phyloP scores from a whole-genome alignment of 2,329 filamentous ascomycete genomes.

The Fusarium tjaetaba region DNA sequence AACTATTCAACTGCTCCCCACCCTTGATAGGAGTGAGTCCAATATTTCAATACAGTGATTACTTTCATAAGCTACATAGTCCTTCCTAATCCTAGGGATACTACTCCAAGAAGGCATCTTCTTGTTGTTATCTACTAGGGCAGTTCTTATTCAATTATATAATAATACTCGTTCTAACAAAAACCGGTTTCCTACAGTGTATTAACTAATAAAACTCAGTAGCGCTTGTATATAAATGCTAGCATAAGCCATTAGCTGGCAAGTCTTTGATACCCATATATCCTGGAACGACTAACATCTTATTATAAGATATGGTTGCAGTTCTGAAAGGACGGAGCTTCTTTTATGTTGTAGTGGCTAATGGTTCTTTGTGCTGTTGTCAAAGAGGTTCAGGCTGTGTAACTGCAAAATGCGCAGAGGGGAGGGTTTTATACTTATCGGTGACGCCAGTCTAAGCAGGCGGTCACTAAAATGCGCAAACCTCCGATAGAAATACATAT shows the following conservation, averaged over 20 bases:
- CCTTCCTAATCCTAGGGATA: background rate
- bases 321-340: background rate
- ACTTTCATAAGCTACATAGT: background rate
- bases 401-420: accelerated
- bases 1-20: background rate
- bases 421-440: background rate
- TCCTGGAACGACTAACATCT: background rate
- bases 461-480: accelerated
- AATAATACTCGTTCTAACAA: too few relatives aligned
- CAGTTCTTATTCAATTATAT: too few relatives aligned
- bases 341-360: background rate
- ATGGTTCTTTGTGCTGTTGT: background rate
- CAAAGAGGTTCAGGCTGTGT: background rate
- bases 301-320: background rate
- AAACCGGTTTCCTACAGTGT: too few relatives aligned
- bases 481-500: accelerated
- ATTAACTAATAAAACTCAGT: too few relatives aligned
- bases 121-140: too few relatives aligned
- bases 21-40: accelerated
- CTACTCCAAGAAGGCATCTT: background rate
- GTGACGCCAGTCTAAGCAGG: background rate
- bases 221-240: too few relatives aligned
- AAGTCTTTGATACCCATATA: background rate
- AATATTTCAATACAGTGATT: background rate
- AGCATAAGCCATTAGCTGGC: background rate